Conservation (phyloP, 1,284 basidiomycete genomes). For the Leccinum pallidistipes region DNA sequence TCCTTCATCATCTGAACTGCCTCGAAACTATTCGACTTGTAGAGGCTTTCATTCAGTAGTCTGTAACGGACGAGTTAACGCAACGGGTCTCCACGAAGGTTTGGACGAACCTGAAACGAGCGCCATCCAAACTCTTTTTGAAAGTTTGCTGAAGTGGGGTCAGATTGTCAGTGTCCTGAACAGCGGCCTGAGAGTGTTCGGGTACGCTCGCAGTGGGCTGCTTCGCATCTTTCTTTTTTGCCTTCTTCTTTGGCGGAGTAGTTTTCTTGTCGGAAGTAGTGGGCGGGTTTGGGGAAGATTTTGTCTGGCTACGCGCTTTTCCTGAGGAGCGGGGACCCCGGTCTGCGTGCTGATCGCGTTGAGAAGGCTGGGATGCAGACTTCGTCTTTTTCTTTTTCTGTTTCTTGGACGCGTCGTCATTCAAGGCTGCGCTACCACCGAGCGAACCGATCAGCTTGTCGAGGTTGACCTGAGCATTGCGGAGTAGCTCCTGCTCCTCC, state of each 20-base stretch:
- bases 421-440: slow-evolving; percentile 31
- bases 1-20: slow-evolving; percentile 81
- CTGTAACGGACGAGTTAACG: slow-evolving; percentile 39
- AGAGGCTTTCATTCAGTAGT: slow-evolving; percentile 86
- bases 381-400: slow-evolving; percentile 36
- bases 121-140: slow-evolving; percentile 79
- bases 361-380: slow-evolving; percentile 19
- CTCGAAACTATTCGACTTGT: slow-evolving; percentile 76
- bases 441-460: slow-evolving; percentile 77
- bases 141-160: slow-evolving; percentile 76
- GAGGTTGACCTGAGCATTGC: slow-evolving; percentile 63
- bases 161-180: slow-evolving; percentile 38
- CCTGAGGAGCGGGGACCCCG: neutral
- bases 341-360: slow-evolving; percentile 8
- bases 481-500: slow-evolving; percentile 44
- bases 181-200: slow-evolving; percentile 1
- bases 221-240: slow-evolving; percentile 18
- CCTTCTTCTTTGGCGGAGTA: slow-evolving; percentile 13
- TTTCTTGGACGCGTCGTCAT: slow-evolving; percentile 29
- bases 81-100: slow-evolving; percentile 2
- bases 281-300: neutral
- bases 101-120: slow-evolving; percentile 71
- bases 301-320: slow-evolving; percentile 7
- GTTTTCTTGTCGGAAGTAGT: neutral
- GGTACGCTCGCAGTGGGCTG: slow-evolving; percentile 7